Conservation (phyloP, 164 flowering plant genomes). For the Magnolia sinica region DNA sequence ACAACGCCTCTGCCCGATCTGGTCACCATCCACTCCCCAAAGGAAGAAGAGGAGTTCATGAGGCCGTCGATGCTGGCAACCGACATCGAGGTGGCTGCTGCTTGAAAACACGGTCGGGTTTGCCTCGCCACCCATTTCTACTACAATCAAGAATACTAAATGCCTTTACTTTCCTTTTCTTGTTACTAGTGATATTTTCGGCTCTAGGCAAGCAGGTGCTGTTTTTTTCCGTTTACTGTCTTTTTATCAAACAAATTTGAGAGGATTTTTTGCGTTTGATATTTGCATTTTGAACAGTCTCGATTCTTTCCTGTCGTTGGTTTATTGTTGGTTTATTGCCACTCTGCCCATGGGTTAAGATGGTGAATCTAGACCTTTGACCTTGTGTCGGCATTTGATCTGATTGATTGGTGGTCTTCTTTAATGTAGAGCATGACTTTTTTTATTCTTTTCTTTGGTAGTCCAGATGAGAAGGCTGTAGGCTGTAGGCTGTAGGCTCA, state of each 20-base stretch:
- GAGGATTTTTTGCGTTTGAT: background rate
- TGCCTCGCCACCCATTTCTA: background rate
- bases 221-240: background rate
- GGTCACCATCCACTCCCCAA: slow-evolving; percentile 51
- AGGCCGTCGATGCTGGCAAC: slow-evolving; percentile 20
- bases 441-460: no score
- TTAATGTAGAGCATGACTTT: no score
- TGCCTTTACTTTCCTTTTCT: background rate
- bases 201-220: background rate
- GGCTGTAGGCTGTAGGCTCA: no score
- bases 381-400: no score
- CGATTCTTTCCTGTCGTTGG: no score
- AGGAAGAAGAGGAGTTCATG: slow-evolving; percentile 43
- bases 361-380: no score
- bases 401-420: no score
- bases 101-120: background rate
- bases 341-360: no score
- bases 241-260: background rate
- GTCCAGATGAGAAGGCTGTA: no score
- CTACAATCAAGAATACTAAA: background rate
- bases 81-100: slow-evolving; percentile 14
- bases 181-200: background rate
- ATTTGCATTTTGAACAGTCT: no score
- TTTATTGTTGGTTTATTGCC: no score
- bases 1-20: slow-evolving; percentile 50